Evolutionary conservation across 2,329 filamentous ascomycete genomes (phyloP), one percentile per base, ranked within the genome.

Genomic region (Aspergillus uvarum): DNA sequence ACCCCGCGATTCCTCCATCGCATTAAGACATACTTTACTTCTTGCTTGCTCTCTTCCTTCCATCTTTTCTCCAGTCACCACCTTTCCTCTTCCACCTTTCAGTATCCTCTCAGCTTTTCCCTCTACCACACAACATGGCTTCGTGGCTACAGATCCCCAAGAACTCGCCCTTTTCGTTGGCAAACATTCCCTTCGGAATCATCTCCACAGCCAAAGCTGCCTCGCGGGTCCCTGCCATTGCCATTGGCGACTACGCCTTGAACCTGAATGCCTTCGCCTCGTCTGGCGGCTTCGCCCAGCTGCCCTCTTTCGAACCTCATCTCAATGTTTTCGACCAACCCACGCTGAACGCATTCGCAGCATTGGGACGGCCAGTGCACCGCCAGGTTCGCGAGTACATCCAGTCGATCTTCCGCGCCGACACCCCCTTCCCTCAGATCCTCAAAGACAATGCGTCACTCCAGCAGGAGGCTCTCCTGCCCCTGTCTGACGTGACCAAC

Each of bases 131-230:
- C 70, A 70, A 66, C 54, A 77, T 78, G 72, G 69, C 75, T 67
- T 87, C 84, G 56, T 88, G 86, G 86, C 79, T 89, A 58, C 75
- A 75, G 53, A 86, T 89, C 60, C 83, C 86, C 51, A 78, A 80
- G 55, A 78, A 80, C 59, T 88, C 84, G 59, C 86, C 87, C 69
- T 92, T 92, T 76, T 91, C 90, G 8, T 79, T 94, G 54, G 86
- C 88, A 69, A 95, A 95, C 72, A 88, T 95, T 56, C 91, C 91
- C 1, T 94, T 94, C 70, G 91, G 91, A 69, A 87, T 95, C 78
- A 90, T 95, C 71, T 89, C 87, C 31, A 89, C 88, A 0, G 64
- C 81, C 2, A 74, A 80, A 5, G 81, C 85, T 60, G 68, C 80
- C 11, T 80, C 80, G 26, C 88, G 82, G 1, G 87, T 87, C 29